phyloP scores from a whole-genome alignment of 2,329 filamentous ascomycete species.

The Zelopaecilomyces penicillatus region DNA sequence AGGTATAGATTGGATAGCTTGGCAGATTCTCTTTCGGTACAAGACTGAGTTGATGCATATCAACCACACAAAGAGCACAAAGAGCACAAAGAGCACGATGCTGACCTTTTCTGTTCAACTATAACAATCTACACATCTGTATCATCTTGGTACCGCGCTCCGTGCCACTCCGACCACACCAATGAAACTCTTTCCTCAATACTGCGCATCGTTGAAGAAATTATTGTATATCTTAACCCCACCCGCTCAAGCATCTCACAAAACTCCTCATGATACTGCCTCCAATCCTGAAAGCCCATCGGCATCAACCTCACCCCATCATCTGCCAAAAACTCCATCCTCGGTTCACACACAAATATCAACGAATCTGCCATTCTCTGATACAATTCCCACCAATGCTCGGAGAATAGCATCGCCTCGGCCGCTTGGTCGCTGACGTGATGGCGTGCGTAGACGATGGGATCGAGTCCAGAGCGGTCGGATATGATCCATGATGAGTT shows the following conservation, averaged over 20 bases:
- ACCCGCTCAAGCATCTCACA: neutral
- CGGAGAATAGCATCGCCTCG: conserved; percentile 13
- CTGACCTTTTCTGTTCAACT: too few species aligned
- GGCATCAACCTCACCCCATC: conserved; percentile 8
- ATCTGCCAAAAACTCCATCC: conserved; percentile 3
- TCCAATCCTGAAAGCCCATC: conserved; percentile 4
- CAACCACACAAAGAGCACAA: too few species aligned
- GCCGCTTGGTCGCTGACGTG: conserved; percentile 21
- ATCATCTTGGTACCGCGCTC: too few species aligned
- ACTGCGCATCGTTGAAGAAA: conserved; percentile 1
- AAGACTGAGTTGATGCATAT: too few species aligned
- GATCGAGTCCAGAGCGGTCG: conserved; percentile 35
- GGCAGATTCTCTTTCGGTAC: too few species aligned
- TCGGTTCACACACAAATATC: conserved; percentile 29
- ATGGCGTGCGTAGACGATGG: conserved; percentile 29
- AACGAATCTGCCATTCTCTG: conserved; percentile 23
- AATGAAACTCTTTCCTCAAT: conserved; percentile 3
- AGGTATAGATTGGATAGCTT: too few species aligned
- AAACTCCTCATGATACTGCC: conserved; percentile 2
- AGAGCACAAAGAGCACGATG: too few species aligned
- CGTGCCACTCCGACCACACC: conserved; percentile 5
- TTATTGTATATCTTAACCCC: neutral
- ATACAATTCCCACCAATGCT: conserved; percentile 22
- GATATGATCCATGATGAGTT: conserved; percentile 27
- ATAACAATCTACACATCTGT: too few species aligned